Evolutionary conservation across 805 yeast species (phyloP).

Genomic region (Candida anglica): DNA sequence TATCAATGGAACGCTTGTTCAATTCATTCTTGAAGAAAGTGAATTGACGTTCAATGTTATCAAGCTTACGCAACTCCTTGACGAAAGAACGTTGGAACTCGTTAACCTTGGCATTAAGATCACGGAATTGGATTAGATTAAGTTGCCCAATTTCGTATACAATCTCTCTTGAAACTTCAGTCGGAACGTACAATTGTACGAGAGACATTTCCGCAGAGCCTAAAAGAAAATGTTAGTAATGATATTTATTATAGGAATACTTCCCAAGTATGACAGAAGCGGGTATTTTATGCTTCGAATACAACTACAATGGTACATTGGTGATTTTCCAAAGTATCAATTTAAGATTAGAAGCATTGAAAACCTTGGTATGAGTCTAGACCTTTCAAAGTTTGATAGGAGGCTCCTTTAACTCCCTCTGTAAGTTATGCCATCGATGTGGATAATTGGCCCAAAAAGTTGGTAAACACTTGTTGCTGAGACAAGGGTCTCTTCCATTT

Average conservation of each 20-base stretch:
- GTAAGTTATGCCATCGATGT: no score
- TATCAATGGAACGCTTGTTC: constrained; percentile 42
- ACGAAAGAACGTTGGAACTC: constrained; percentile 91
- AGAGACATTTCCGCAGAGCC: constrained; percentile 97
- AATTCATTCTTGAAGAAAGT: constrained; percentile 44
- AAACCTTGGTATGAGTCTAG: no score
- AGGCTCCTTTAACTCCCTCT: no score
- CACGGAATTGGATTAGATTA: constrained; percentile 85
- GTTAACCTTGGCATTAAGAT: constrained; percentile 69
- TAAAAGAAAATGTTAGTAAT: constrained; percentile 12
- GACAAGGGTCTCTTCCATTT: no score
- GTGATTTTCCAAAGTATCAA: not conserved
- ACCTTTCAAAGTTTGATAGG: no score
- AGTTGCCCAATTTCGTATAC: constrained; percentile 84
- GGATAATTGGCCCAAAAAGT: no score
- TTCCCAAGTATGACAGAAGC: not conserved
- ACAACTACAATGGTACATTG: not conserved
- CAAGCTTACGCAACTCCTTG: constrained; percentile 76
- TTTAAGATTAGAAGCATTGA: no score
- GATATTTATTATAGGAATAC: no score
- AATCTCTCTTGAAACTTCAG: constrained; percentile 83
- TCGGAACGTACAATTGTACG: constrained; percentile 86
- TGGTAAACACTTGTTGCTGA: no score
- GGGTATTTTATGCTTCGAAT: not conserved
- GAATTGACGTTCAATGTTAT: constrained; percentile 82